A percentile compares a stretch with the other conserved stretches of the same genome.
phyloP scores from a whole-genome alignment of 768 basidiomycete species.

The Phaffia australis region DNA sequence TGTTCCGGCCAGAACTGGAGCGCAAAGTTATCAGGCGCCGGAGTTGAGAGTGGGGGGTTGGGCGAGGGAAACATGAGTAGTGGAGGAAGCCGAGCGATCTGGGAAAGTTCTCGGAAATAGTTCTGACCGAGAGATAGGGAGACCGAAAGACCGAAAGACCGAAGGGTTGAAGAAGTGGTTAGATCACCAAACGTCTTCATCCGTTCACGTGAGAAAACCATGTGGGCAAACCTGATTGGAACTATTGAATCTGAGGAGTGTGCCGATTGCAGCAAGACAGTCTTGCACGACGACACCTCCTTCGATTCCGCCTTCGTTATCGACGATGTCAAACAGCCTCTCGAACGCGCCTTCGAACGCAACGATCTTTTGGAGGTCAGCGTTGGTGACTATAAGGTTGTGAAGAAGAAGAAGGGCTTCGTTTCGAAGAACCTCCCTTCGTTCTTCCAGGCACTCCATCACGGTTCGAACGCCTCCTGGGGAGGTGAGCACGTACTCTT shows the following conservation, averaged over 20 bases:
- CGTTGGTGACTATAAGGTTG: constrained; percentile 66
- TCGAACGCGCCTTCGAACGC: constrained; percentile 97
- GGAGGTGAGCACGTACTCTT: constrained; percentile 82
- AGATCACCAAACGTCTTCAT: background rate
- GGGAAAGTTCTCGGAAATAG: constrained; percentile 79
- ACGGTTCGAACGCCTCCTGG: constrained; percentile 57
- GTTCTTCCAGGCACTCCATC: constrained; percentile 67
- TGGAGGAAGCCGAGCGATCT: constrained; percentile 53
- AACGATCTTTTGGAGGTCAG: constrained; percentile 90
- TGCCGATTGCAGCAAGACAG: constrained; percentile 73
- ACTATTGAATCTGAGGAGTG: constrained; percentile 78
- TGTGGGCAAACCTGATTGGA: constrained; percentile 68
- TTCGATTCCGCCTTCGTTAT: constrained; percentile 79
- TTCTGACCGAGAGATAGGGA: constrained; percentile 47
- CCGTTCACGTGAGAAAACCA: background rate
- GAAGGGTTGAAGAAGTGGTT: background rate
- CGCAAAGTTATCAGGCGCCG: constrained; percentile 61
- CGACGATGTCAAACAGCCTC: constrained; percentile 78
- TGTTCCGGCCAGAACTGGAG: constrained; percentile 93
- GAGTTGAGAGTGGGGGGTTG: constrained; percentile 46
- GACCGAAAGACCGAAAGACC: background rate
- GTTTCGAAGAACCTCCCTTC: constrained; percentile 76
- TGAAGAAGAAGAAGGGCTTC: constrained; percentile 78
- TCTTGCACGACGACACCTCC: constrained; percentile 77
- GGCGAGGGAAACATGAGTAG: constrained; percentile 61